phyloP scores from a whole-genome alignment of 345 rosid species.

The Trapa bicornis region DNA sequence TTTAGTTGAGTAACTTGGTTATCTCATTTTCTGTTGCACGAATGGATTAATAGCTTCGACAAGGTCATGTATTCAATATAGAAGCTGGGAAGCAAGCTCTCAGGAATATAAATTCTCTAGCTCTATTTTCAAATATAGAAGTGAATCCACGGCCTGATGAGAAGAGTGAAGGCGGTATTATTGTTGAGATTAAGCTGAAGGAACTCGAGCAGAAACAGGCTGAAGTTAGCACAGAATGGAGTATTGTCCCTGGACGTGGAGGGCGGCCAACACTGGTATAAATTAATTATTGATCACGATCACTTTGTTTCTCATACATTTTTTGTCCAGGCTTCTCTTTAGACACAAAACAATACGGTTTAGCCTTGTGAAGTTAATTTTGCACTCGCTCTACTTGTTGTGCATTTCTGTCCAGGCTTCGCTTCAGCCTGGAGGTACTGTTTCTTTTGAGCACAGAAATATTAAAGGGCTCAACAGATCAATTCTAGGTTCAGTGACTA shows the following conservation, averaged over 20 bases:
- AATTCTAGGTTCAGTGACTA: constrained; percentile 84
- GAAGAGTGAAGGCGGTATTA: constrained; percentile 90
- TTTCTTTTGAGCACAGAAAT: constrained; percentile 90
- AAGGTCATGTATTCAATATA: constrained; percentile 81
- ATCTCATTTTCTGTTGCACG: constrained; percentile 2
- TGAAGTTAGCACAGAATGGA: constrained; percentile 98
- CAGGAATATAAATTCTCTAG: constrained; percentile 69
- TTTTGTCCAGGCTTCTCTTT: too few relatives aligned
- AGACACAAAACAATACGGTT: not conserved
- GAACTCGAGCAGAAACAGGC: constrained; percentile 96
- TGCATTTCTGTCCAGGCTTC: constrained; percentile 43
- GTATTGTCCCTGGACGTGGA: constrained; percentile 97
- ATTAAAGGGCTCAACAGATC: constrained; percentile 86
- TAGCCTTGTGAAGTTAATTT: not conserved
- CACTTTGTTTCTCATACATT: too few relatives aligned
- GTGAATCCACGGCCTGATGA: constrained; percentile 96
- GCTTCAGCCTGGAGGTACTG: constrained; percentile 95
- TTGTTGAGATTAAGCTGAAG: constrained; percentile 94
- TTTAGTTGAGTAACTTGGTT: constrained; percentile 3
- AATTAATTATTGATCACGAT: not conserved
- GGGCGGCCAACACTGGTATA: constrained; percentile 85
- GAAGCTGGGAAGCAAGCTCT: constrained; percentile 92
- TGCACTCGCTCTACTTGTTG: constrained; percentile 1
- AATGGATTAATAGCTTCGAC: constrained; percentile 50
- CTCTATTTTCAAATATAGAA: constrained; percentile 85